These are phyloP conservation scores for Populus deltoides DNA, from an alignment of 345 rosid species.

Conservation along the genomic window DNA sequence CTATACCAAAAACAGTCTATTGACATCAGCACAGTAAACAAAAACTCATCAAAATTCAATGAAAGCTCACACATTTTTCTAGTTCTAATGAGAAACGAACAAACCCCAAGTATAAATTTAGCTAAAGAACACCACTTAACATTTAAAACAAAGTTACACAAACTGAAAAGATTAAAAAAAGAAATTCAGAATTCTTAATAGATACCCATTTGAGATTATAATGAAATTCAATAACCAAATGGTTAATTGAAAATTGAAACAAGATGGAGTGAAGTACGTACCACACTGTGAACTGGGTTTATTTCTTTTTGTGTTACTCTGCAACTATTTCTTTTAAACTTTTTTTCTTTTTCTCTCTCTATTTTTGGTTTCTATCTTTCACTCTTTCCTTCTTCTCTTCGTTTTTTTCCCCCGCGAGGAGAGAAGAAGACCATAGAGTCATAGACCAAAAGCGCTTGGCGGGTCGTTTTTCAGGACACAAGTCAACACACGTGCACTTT, in stretches of 20 bases:
- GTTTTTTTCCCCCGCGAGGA: no score
- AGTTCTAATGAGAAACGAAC: not conserved
- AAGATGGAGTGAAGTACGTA: constrained; percentile 2
- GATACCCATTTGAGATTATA: constrained; percentile 6
- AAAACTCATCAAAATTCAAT: not conserved
- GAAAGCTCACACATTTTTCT: not conserved
- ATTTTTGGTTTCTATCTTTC: not conserved
- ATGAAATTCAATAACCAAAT: not conserved
- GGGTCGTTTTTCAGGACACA: not conserved
- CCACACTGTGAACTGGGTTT: constrained; percentile 17
- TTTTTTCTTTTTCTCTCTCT: not conserved
- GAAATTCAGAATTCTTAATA: not conserved
- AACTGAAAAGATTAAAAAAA: not conserved
- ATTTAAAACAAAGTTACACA: not conserved
- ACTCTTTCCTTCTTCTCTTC: no score
- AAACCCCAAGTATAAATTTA: not conserved
- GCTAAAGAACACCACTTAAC: not conserved
- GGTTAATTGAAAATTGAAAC: constrained; percentile 1
- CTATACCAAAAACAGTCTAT: not conserved
- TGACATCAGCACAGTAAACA: constrained; percentile 17
- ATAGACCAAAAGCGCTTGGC: not conserved
- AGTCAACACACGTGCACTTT: not conserved
- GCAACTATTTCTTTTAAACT: not conserved
- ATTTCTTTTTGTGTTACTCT: not conserved
- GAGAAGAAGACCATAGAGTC: not conserved